These are phyloP conservation scores for Geotrichum restrictum DNA, from an alignment of 1,139 yeast genomes.

Conservation along the genomic window DNA sequence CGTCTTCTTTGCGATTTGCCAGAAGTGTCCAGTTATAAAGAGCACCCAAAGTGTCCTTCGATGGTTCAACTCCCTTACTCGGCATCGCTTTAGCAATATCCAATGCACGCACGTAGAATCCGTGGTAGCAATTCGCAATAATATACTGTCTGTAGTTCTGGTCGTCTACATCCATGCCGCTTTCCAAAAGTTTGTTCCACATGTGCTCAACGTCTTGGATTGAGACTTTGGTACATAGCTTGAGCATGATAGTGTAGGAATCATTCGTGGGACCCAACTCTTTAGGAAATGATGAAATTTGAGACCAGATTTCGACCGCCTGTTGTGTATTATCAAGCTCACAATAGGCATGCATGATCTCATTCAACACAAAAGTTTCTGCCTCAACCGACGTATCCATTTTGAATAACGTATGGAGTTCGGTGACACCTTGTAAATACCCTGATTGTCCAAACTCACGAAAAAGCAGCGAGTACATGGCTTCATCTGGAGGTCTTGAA, in stretches of 20 bases:
- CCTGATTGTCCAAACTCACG: slow-evolving; percentile 55
- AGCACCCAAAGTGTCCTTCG: slow-evolving; percentile 50
- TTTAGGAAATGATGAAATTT: slow-evolving; percentile 51
- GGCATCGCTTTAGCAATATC: slow-evolving; percentile 49
- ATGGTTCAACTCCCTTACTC: slow-evolving; percentile 48
- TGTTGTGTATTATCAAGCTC: slow-evolving; percentile 57
- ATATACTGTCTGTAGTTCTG: slow-evolving; percentile 61
- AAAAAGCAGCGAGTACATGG: slow-evolving; percentile 61
- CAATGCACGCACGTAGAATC: slow-evolving; percentile 56
- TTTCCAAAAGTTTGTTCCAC: slow-evolving; percentile 57
- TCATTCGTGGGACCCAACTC: slow-evolving; percentile 56
- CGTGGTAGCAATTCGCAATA: slow-evolving; percentile 72
- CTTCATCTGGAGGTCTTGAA: slow-evolving; percentile 58
- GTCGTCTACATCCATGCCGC: slow-evolving; percentile 51
- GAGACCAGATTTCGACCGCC: slow-evolving; percentile 60
- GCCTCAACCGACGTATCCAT: slow-evolving; percentile 61
- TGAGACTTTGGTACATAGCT: slow-evolving; percentile 58
- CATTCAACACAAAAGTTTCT: slow-evolving; percentile 57
- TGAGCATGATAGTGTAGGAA: slow-evolving; percentile 68
- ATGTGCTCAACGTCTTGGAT: slow-evolving; percentile 57
- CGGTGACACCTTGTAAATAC: slow-evolving; percentile 66
- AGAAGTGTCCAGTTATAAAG: slow-evolving; percentile 61
- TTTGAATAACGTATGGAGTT: slow-evolving; percentile 61
- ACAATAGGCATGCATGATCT: slow-evolving; percentile 64
- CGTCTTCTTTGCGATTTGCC: slow-evolving; percentile 45